phyloP scores from a whole-genome alignment of 108 stramenopile species.

The Cyclotella cryptica region DNA sequence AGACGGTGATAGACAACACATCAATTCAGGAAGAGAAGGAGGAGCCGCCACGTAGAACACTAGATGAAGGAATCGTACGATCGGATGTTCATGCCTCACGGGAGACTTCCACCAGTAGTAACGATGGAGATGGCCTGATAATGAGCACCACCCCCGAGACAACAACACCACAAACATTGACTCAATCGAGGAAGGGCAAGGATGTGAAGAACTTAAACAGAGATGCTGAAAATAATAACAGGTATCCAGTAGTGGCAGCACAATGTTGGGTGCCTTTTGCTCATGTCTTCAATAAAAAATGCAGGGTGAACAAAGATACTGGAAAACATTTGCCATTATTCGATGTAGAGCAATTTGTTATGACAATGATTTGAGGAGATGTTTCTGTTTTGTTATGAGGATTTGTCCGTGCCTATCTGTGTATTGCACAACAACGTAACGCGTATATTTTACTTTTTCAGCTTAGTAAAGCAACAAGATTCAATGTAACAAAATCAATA shows the following conservation, averaged over 20 bases:
- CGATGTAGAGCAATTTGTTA: slow-evolving; percentile 28
- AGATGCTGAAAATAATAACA: too few relatives aligned
- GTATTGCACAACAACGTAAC: too few relatives aligned
- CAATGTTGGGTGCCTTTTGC: slow-evolving; percentile 45
- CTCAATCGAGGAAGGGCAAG: neutral
- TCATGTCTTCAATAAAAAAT: slow-evolving; percentile 20
- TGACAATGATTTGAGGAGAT: neutral
- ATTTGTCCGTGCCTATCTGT: too few relatives aligned
- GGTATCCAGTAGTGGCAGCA: neutral
- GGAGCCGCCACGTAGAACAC: too few relatives aligned
- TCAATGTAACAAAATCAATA: slow-evolving; percentile 39
- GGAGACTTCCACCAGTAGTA: too few relatives aligned
- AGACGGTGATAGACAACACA: too few relatives aligned
- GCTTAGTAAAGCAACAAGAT: slow-evolving; percentile 31
- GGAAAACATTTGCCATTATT: slow-evolving; percentile 5
- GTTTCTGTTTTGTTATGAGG: too few relatives aligned
- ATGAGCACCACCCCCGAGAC: too few relatives aligned
- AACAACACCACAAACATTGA: neutral
- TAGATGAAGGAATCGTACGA: too few relatives aligned
- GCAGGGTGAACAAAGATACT: neutral
- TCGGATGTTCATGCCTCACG: too few relatives aligned
- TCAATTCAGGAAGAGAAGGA: too few relatives aligned
- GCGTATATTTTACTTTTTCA: neutral
- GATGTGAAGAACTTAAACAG: neutral
- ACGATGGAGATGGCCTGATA: too few relatives aligned